phyloP scores from a whole-genome alignment of 2,329 filamentous ascomycete species.

The Neophaeococcomyces mojaviensis region DNA sequence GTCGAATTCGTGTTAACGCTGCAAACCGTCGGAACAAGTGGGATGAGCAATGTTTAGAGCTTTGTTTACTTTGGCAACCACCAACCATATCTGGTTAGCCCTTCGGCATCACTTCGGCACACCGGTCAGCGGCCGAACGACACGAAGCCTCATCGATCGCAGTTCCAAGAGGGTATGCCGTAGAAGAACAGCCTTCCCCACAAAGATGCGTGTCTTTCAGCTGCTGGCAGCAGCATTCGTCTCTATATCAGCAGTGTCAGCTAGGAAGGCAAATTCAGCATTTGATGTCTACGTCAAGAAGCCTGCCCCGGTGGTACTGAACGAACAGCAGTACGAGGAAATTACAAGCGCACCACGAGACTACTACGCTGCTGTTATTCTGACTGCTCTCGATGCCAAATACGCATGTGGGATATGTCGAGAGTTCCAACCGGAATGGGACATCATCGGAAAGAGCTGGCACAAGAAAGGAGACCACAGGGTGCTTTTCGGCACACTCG shows the following conservation, averaged over 20 bases:
- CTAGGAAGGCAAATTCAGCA: conserved; percentile 47
- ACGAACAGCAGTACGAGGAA: conserved; percentile 66
- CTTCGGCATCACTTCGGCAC: too few species aligned
- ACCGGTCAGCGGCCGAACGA: background rate
- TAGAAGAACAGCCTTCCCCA: background rate
- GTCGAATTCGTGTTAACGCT: too few species aligned
- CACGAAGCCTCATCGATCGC: conserved; percentile 10
- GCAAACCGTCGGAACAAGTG: too few species aligned
- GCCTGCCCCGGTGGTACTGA: conserved; percentile 65
- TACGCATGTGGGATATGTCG: conserved; percentile 81
- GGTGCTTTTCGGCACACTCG: conserved; percentile 73
- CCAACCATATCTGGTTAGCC: too few species aligned
- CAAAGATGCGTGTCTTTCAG: conserved; percentile 63
- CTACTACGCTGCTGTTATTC: conserved; percentile 71
- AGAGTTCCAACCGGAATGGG: conserved; percentile 93
- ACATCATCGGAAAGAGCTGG: conserved; percentile 80
- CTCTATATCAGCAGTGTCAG: conserved; percentile 52
- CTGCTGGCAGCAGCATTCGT: conserved; percentile 57
- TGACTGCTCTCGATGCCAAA: conserved; percentile 76
- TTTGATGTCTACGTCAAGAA: conserved; percentile 66
- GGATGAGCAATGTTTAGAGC: too few species aligned
- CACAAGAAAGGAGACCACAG: conserved; percentile 65
- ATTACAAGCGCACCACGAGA: conserved; percentile 72
- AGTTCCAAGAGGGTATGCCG: conserved; percentile 6
- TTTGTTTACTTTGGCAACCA: too few species aligned